phyloP scores from a whole-genome alignment of 768 basidiomycete species.

The Suillus hirtellus region DNA sequence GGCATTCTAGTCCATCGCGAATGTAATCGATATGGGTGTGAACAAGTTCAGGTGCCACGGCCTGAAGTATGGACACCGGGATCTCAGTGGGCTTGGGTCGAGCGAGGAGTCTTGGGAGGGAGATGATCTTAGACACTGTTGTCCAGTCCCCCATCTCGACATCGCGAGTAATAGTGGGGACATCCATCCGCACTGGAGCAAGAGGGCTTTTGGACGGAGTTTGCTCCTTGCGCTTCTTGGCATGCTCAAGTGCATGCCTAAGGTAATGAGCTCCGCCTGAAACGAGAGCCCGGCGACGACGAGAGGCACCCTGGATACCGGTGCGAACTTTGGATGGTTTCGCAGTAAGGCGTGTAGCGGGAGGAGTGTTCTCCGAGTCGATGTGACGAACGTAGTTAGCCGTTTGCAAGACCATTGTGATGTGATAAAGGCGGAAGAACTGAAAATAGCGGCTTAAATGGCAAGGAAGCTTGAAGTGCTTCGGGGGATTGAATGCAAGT shows the following conservation, averaged over 20 bases:
- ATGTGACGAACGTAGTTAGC: slow-evolving; percentile 23
- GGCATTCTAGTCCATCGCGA: slow-evolving; percentile 27
- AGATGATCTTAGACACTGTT: slow-evolving; percentile 14
- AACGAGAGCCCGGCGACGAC: slow-evolving; percentile 41
- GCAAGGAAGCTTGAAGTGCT: neutral
- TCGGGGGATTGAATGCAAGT: neutral
- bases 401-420: slow-evolving; percentile 31
- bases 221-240: slow-evolving; percentile 36
- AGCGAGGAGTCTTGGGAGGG: slow-evolving; percentile 27
- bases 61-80: slow-evolving; percentile 16
- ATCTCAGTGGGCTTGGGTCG: slow-evolving; percentile 21
- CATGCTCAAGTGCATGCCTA: slow-evolving; percentile 38
- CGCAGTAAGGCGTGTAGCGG: slow-evolving; percentile 13
- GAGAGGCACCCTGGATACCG: slow-evolving; percentile 33
- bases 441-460: slow-evolving; percentile 5
- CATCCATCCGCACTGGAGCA: slow-evolving; percentile 29
- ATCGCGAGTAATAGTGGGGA: slow-evolving; percentile 23
- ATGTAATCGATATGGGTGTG: slow-evolving; percentile 26
- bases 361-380: slow-evolving; percentile 38
- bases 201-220: slow-evolving; percentile 21
- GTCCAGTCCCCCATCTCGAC: slow-evolving; percentile 9
- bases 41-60: slow-evolving; percentile 29
- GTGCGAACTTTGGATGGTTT: slow-evolving; percentile 23
- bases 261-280: slow-evolving; percentile 30
- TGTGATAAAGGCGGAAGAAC: neutral